A percentile compares a stretch with the other conserved stretches of the same genome.
Evolutionary conservation across 2,329 filamentous ascomycete species (phyloP).

Genomic region (Juglanconis juglandina): DNA sequence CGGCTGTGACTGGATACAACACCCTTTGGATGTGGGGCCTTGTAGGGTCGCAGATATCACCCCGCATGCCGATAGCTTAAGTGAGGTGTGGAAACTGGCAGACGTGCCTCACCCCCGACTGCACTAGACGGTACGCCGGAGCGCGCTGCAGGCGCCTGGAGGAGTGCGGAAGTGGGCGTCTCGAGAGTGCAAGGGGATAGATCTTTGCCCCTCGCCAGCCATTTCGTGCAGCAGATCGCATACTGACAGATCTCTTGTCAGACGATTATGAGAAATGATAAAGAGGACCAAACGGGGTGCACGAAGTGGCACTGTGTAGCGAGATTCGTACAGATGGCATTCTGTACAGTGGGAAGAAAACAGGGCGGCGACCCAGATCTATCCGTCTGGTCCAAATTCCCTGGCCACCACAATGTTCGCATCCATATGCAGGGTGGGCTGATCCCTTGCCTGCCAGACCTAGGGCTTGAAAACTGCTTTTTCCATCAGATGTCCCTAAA

Average conservation of each 20-base stretch:
- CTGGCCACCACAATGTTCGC: no score
- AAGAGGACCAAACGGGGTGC: neutral
- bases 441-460: neutral
- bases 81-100: neutral
- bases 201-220: neutral
- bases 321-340: neutral
- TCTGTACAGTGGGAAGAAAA: neutral
- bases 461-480: neutral
- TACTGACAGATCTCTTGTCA: conserved; percentile 11
- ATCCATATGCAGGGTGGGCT: neutral
- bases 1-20: conserved; percentile 10
- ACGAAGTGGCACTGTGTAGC: neutral
- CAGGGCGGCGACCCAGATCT: no score
- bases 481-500: conserved; percentile 38
- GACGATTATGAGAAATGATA: conserved; percentile 5
- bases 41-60: conserved; percentile 11
- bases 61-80: conserved; percentile 10
- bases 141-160: neutral
- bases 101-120: neutral
- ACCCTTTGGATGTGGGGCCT: conserved; percentile 10
- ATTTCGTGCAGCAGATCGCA: conserved; percentile 14
- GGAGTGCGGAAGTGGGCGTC: neutral
- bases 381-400: no score
- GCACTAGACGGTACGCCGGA: neutral
- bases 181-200: neutral